phyloP scores from a whole-genome alignment of 129 eudicot species.

The Artemisia annua region DNA sequence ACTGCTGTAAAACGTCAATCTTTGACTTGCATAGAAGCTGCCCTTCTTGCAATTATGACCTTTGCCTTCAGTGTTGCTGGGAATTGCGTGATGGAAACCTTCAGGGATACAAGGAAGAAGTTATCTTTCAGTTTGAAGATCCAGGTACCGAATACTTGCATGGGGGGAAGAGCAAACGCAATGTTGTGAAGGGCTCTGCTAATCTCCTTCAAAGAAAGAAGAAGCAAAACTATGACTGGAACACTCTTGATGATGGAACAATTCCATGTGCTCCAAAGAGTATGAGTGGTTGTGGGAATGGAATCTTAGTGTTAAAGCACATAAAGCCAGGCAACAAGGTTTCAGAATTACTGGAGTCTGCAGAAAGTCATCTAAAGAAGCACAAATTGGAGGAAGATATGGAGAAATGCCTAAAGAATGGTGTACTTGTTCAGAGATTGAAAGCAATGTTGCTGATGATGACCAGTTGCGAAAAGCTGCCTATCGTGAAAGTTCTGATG shows the following conservation, averaged over 20 bases:
- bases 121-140: constrained; percentile 25
- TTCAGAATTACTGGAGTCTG: constrained; percentile 40
- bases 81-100: constrained; percentile 63
- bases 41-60: constrained; percentile 56
- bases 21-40: constrained; percentile 70
- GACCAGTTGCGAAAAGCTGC: constrained; percentile 52
- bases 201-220: background rate
- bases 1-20: constrained; percentile 74
- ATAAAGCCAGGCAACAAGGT: constrained; percentile 26
- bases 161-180: background rate
- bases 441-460: background rate
- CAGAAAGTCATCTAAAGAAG: constrained; percentile 32
- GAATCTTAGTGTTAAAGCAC: constrained; percentile 44
- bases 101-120: constrained; percentile 47
- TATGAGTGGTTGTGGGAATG: constrained; percentile 64
- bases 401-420: constrained; percentile 26
- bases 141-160: constrained; percentile 44
- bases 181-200: no score
- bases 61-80: constrained; percentile 72
- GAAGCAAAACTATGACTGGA: constrained; percentile 50
- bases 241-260: constrained; percentile 48
- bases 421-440: constrained; percentile 46
- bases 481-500: constrained; percentile 49
- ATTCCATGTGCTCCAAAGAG: constrained; percentile 64
- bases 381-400: constrained; percentile 23